Evolutionary conservation across 257 asterid species (phyloP).

Genomic region (Primulina tabacum): DNA sequence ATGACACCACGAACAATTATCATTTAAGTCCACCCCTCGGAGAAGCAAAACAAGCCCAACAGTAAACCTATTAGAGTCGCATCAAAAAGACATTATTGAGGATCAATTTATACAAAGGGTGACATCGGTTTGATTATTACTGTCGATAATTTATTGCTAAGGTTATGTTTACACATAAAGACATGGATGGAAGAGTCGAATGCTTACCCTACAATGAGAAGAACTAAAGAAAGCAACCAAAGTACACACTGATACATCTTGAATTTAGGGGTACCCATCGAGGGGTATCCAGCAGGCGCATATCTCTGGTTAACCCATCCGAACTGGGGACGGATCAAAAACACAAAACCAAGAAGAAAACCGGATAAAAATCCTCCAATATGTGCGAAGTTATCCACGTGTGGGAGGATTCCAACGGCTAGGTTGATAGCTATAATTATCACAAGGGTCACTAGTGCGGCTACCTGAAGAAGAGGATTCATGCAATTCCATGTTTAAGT

Average conservation of each 20-base stretch:
- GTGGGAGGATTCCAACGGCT: conserved; percentile 86
- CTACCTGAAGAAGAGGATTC: conserved; percentile 43
- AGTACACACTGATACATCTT: conserved; percentile 73
- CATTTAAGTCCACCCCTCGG: conserved; percentile 78
- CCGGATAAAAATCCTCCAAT: conserved; percentile 89
- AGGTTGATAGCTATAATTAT: conserved; percentile 63
- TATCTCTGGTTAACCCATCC: conserved; percentile 88
- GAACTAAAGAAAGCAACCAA: conserved; percentile 62
- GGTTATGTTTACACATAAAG: background rate
- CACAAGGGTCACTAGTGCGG: conserved; percentile 64
- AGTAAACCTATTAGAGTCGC: conserved; percentile 41
- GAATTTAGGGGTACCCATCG: conserved; percentile 51
- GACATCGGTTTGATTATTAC: too few relatives aligned
- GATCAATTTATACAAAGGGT: too few relatives aligned
- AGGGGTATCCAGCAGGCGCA: conserved; percentile 39
- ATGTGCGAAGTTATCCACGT: conserved; percentile 89
- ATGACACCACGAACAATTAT: conserved; percentile 89
- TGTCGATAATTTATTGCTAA: background rate
- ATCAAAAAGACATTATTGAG: too few relatives aligned
- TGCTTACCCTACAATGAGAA: conserved; percentile 70
- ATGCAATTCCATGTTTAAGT: conserved; percentile 1
- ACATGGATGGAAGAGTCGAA: background rate
- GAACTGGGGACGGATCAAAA: conserved; percentile 81
- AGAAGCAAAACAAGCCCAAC: conserved; percentile 68
- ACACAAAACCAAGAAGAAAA: conserved; percentile 77